phyloP scores from a whole-genome alignment of 2,329 filamentous ascomycete genomes.

The Davidsoniella australis region DNA sequence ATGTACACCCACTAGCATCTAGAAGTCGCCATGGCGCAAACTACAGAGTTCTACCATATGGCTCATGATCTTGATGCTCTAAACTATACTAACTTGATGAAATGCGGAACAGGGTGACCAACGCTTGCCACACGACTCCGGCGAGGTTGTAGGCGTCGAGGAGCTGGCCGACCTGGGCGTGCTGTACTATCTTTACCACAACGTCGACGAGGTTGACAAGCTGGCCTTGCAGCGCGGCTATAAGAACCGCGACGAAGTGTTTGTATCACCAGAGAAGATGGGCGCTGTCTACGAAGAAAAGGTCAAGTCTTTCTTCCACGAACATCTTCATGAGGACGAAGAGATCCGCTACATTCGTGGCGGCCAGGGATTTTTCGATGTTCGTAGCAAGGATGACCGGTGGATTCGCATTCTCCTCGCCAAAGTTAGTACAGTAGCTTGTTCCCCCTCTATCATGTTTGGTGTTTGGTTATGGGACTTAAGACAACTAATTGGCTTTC shows the following conservation, averaged over 20 bases:
- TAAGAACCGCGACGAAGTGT: constrained; percentile 89
- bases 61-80: neutral
- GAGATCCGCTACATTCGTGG: constrained; percentile 91
- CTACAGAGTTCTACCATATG: neutral
- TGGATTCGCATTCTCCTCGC: constrained; percentile 79
- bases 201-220: constrained; percentile 49
- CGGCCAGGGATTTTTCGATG: constrained; percentile 85
- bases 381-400: constrained; percentile 61
- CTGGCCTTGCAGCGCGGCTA: constrained; percentile 65
- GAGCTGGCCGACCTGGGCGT: constrained; percentile 65
- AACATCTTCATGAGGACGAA: constrained; percentile 96
- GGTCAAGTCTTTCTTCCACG: constrained; percentile 82
- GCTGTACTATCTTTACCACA: constrained; percentile 52
- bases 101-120: constrained; percentile 59
- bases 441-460: neutral
- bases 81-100: constrained; percentile 9
- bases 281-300: constrained; percentile 81
- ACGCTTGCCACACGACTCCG: constrained; percentile 76
- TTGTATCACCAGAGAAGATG: constrained; percentile 72
- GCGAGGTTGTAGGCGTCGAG: constrained; percentile 43
- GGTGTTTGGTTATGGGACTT: neutral
- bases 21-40: neutral
- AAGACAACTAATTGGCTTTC: neutral
- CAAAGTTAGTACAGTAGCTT: constrained; percentile 34
- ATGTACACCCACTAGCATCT: constrained; percentile 16